Base-by-base conservation (phyloP, 2,329 filamentous ascomycete species). In the Ploettnerulaceae sp. region DNA sequence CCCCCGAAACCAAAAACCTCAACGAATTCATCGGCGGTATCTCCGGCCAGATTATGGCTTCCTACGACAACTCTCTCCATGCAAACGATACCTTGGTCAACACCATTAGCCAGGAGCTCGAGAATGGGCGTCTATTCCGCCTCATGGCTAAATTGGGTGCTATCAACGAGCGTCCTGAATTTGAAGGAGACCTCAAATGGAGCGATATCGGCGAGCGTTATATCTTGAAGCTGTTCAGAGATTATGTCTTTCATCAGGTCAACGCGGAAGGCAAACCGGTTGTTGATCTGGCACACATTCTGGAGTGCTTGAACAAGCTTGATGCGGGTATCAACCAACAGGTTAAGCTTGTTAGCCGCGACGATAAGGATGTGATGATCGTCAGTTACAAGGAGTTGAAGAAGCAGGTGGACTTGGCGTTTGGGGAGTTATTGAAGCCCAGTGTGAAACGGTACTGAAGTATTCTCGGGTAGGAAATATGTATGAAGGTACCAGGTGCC, bases 191-290 rank as follows among this genome's bases (percentile, higher is more conserved):
- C 51, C 71, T 76, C 0, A 74, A 79, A 38, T 98, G 93, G 91
- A 87, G 89, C 4, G 91, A 97, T 66, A 93, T 86, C 37, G 91
- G 91, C 20, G 89, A 95, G 60, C 81, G 90, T 21, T 97, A 95
- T 65, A 86, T 88, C 63, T 74, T 98, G 54, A 96, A 95, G 68
- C 76, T 98, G 7, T 97, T 97, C 72, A 81, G 93, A 39, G 93
- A 98, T 67, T 97, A 94, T 60, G 88, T 96, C 31, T 98, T 97
- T 69, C 93, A 98, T 66, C 90, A 95, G 61, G 89, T 96, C 9
- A 89, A 97, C 64, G 77, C 79, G 22, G 81, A 88, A 47, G 89
- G 89, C 11, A 84, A 86, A 43, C 86, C 93, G 0, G 84, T 90
- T 1, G 74, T 95, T 4, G 87, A 96, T 62, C 72, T 96, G 48